A percentile compares a stretch with the other conserved stretches of the same genome.
Conservation (phyloP, 140 eudicot species). For the Bidens hawaiensis region DNA sequence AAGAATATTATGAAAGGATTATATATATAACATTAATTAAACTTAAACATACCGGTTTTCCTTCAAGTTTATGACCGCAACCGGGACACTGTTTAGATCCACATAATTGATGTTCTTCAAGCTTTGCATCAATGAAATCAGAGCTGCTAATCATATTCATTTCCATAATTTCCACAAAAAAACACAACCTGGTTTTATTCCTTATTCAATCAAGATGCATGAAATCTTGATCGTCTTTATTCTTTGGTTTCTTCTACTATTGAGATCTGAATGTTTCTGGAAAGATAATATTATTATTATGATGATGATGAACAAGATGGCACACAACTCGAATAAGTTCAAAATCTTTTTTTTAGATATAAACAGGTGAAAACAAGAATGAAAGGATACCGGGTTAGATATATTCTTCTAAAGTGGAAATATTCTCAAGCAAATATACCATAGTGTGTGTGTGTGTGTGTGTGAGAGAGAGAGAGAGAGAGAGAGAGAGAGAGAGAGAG, state of each 20-base stretch:
- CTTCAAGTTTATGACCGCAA: slow-evolving; percentile 94
- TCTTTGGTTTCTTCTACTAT: slow-evolving; percentile 15
- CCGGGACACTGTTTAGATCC: slow-evolving; percentile 96
- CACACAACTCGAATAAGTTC: slow-evolving; percentile 19
- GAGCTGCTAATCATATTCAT: slow-evolving; percentile 80
- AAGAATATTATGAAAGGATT: slow-evolving; percentile 47
- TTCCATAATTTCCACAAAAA: not conserved
- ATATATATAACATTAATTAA: too few species aligned
- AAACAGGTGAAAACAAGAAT: slow-evolving; percentile 26
- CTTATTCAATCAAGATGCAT: slow-evolving; percentile 25
- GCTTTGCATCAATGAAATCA: slow-evolving; percentile 95
- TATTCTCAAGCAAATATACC: slow-evolving; percentile 20
- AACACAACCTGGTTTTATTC: not conserved
- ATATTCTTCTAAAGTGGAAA: slow-evolving; percentile 31
- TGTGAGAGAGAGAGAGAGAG: slow-evolving; percentile 2
- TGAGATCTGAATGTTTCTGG: slow-evolving; percentile 30
- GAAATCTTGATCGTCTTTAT: slow-evolving; percentile 24
- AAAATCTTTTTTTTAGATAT: slow-evolving; percentile 12
- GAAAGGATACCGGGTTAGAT: slow-evolving; percentile 26
- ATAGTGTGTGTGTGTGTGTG: not conserved
- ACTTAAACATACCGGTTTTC: slow-evolving; percentile 78
- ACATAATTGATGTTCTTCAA: slow-evolving; percentile 89
- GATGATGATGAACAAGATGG: slow-evolving; percentile 17
- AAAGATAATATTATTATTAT: slow-evolving; percentile 22
- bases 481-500: slow-evolving; percentile 12